Evolutionary conservation across 2,329 filamentous ascomycete species (phyloP).

Genomic region (Penicillium verrucosum): DNA sequence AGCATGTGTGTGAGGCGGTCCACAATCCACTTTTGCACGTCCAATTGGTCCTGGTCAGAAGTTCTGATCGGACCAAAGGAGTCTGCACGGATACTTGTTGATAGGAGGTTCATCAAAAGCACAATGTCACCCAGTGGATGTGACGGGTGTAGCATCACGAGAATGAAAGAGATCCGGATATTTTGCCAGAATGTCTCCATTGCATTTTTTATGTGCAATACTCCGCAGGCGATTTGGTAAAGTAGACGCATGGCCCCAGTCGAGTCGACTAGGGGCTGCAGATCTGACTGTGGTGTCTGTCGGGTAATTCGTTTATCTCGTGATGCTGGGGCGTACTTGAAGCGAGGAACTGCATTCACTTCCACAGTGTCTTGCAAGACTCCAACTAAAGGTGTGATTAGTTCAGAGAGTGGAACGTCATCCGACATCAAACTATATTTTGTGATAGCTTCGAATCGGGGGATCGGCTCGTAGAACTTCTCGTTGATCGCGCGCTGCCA

Average conservation of each 20-base stretch:
- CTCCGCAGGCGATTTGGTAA: conserved; percentile 50
- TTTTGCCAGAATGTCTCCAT: conserved; percentile 53
- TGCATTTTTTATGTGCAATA: conserved; percentile 43
- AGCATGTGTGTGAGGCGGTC: conserved; percentile 58
- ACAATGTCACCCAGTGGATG: conserved; percentile 57
- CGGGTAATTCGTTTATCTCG: conserved; percentile 40
- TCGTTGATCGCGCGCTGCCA: conserved; percentile 58
- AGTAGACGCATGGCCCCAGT: conserved; percentile 55
- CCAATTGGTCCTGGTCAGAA: conserved; percentile 37
- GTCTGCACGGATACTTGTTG: conserved; percentile 51
- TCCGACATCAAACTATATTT: conserved; percentile 42
- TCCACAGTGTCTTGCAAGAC: conserved; percentile 48
- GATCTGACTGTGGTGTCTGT: conserved; percentile 41
- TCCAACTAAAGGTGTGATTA: conserved; percentile 39
- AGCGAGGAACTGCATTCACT: conserved; percentile 54
- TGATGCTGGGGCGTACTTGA: conserved; percentile 44
- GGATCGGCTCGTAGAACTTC: conserved; percentile 46
- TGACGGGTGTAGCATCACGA: conserved; percentile 57
- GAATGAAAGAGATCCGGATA: conserved; percentile 56
- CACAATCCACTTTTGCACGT: conserved; percentile 49
- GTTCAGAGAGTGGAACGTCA: conserved; percentile 33
- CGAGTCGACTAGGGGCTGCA: conserved; percentile 52
- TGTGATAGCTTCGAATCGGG: conserved; percentile 42
- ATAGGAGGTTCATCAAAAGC: conserved; percentile 53
- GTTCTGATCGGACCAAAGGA: conserved; percentile 55